A percentile compares a stretch with the other conserved stretches of the same genome.
Evolutionary conservation across 2,329 filamentous ascomycete genomes (phyloP).

Genomic region (Fusarium guadeloupense): DNA sequence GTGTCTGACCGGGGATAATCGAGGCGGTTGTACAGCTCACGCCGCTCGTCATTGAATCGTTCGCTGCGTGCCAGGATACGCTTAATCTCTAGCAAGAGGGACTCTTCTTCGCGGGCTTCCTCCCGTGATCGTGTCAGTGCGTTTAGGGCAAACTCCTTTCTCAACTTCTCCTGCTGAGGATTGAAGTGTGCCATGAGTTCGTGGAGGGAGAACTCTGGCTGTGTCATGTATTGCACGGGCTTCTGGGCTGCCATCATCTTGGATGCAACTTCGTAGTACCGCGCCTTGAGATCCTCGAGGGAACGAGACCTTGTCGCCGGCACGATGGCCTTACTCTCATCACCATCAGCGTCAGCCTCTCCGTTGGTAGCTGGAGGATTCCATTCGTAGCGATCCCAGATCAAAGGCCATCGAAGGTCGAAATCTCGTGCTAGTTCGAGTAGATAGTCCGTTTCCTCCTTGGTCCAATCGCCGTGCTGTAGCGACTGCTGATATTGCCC

Average conservation of each 20-base stretch:
- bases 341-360: conserved; percentile 56
- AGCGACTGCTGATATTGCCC: conserved; percentile 85
- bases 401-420: conserved; percentile 88
- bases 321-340: conserved; percentile 63
- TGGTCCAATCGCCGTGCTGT: conserved; percentile 81
- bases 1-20: conserved; percentile 78
- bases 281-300: conserved; percentile 89
- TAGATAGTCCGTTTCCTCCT: conserved; percentile 93
- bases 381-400: conserved; percentile 93
- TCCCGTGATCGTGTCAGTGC: conserved; percentile 83
- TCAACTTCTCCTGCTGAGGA: conserved; percentile 76
- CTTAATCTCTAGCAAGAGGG: conserved; percentile 87
- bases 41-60: conserved; percentile 85
- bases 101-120: conserved; percentile 91
- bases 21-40: conserved; percentile 85
- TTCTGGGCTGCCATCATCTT: conserved; percentile 84
- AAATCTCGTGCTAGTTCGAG: conserved; percentile 78
- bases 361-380: conserved; percentile 56
- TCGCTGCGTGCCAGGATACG: conserved; percentile 89
- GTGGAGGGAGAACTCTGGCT: conserved; percentile 82
- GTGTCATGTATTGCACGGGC: conserved; percentile 86
- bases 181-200: conserved; percentile 90
- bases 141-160: conserved; percentile 86
- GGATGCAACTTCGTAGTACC: conserved; percentile 88
- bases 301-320: conserved; percentile 66